Evolutionary conservation across 306 rosid species (phyloP), one percentile per base, ranked within the genome.

Genomic region (Mimosa pudica): DNA sequence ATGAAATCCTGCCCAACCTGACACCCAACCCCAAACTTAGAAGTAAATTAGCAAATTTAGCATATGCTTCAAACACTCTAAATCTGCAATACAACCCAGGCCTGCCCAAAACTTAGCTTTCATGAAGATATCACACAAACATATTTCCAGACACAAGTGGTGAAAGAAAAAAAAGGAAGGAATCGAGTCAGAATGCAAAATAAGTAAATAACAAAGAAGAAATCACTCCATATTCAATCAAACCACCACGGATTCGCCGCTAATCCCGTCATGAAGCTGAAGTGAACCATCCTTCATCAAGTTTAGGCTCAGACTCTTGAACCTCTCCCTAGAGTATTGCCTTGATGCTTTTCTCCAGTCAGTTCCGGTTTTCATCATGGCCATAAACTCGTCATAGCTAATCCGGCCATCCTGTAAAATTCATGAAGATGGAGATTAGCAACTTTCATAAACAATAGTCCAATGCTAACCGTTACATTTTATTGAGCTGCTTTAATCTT

Each of bases 321-420:
- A 96, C 85, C 99, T 88, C 85, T 96, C 99, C 85, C 99, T 91
- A 4, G 99, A 96, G 71, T 96, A 96, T 84, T 96, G 99, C 70
- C 99, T 87, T 16, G 99, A 96, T 9, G 99, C 99, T 79, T 96
- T 96, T 88, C 99, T 92, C 99, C 99, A 96, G 81, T 96, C 99
- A 0, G 99, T 96, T 81, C 99, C 99, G 2, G 99, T 88, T 85
- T 96, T 96, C 99, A 96, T 96, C 99, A 96, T 96, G 11, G 96
- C 96, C 49, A 93, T 89, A 79, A 96, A 96, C 87, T 96, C 99
- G 6, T 93, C 98, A n/a, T 88, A 90, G 77, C 99, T 93, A 77
- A 96, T 89, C 49, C 88, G 90, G 36, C 96, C 97, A 73, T 96
- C 99, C 99, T 96, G 87, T 60, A 24, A 60, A 60, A 60, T 8